Evolutionary conservation across 202 grass and related monocot species (phyloP).

Genomic region (Eragrostis tef): DNA sequence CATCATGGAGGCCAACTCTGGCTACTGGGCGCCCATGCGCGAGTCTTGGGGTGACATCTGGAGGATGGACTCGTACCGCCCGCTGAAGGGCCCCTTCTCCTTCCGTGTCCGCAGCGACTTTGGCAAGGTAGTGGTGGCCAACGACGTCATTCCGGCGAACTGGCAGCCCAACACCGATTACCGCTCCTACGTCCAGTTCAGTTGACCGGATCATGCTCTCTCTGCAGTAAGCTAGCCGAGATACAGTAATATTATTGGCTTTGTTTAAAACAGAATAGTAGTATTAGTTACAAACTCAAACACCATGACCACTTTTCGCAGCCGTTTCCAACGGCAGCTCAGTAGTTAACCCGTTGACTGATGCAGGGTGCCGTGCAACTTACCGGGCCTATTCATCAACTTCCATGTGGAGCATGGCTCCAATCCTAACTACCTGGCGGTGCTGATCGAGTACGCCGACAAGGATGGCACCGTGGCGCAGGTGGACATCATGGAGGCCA

Average conservation of each 20-base stretch:
- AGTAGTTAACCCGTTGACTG: background rate
- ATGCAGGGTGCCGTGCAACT: conserved; percentile 36
- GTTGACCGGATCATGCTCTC: background rate
- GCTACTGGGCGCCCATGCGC: background rate
- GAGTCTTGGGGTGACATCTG: conserved; percentile 3
- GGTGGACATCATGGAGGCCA: conserved; percentile 15
- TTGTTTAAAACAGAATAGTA: background rate
- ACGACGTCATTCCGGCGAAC: background rate
- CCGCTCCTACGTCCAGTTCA: conserved; percentile 22
- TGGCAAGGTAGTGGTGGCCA: background rate
- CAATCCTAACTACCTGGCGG: background rate
- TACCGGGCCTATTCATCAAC: conserved; percentile 6
- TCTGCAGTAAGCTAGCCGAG: background rate
- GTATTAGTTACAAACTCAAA: background rate
- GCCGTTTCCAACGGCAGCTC: too few species aligned
- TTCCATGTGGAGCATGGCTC: conserved; percentile 27
- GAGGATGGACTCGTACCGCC: background rate
- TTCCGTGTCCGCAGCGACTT: conserved; percentile 18
- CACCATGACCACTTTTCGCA: too few species aligned
- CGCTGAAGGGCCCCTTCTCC: conserved; percentile 22
- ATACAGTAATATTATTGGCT: background rate
- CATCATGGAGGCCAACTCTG: conserved; percentile 19
- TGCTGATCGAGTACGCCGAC: background rate
- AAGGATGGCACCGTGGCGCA: background rate
- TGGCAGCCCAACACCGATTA: background rate